phyloP scores from a whole-genome alignment of 2,329 filamentous ascomycete genomes.

The Trichoderma hamatum region DNA sequence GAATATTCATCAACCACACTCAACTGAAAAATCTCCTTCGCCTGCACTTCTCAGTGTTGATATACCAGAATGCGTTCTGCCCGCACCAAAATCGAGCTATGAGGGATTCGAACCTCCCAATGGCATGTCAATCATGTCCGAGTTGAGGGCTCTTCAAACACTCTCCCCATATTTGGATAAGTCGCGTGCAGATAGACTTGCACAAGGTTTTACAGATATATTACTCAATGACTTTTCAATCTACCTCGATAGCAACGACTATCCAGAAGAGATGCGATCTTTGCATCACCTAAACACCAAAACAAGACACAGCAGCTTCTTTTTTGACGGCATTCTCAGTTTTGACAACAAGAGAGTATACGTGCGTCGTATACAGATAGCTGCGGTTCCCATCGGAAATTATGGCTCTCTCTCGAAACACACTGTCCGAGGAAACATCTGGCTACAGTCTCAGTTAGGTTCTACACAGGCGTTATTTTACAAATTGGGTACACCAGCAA shows the following conservation, averaged over 20 bases:
- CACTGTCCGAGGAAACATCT: slow-evolving; percentile 59
- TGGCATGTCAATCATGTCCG: slow-evolving; percentile 32
- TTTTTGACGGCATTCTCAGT: slow-evolving; percentile 64
- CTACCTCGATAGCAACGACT: slow-evolving; percentile 48
- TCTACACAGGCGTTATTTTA: slow-evolving; percentile 61
- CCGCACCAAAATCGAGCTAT: slow-evolving; percentile 38
- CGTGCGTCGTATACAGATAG: slow-evolving; percentile 60
- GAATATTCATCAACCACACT: not conserved
- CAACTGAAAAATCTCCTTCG: not conserved
- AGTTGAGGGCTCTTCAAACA: slow-evolving; percentile 28
- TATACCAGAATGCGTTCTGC: slow-evolving; percentile 35
- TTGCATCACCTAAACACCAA: slow-evolving; percentile 55
- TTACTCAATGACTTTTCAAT: slow-evolving; percentile 61
- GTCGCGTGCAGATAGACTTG: slow-evolving; percentile 24
- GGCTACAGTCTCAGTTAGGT: slow-evolving; percentile 61
- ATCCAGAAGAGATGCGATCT: slow-evolving; percentile 55
- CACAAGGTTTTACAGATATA: slow-evolving; percentile 49
- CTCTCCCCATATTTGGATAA: slow-evolving; percentile 26
- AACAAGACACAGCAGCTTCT: slow-evolving; percentile 44
- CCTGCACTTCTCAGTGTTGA: slow-evolving; percentile 30
- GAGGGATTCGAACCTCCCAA: slow-evolving; percentile 38
- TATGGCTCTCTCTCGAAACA: slow-evolving; percentile 56
- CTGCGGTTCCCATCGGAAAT: slow-evolving; percentile 64
- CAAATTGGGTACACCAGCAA: slow-evolving; percentile 56
- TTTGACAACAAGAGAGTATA: slow-evolving; percentile 49